Evolutionary conservation across 2,329 filamentous ascomycete species (phyloP), one percentile per base, ranked within the genome.

Genomic region (Pochonia chlamydosporia): DNA sequence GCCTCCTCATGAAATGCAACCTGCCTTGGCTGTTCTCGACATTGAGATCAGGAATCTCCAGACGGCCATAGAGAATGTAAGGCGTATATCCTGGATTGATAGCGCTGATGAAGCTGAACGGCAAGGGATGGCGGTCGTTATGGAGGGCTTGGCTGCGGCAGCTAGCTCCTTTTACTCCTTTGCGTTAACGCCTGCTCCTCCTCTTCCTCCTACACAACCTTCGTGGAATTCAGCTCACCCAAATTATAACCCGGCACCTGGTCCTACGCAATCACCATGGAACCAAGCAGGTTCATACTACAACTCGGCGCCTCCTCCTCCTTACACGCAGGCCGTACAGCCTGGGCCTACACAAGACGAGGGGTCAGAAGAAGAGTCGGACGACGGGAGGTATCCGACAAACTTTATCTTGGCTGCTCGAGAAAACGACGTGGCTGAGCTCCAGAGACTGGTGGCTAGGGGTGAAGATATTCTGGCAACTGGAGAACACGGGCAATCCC

Each of bases 391-490:
- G 10, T 18, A n/a, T 16, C 40, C 40, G 7, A 43, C 40, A 3
- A 18, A 18, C 25, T 28, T 28, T 33, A 21, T 28, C 24, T 16
- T 23, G 7, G 39, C 40, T 8, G 40, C 40, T 11, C 45, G 44
- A 10, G 33, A 18, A 9, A 33, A 40, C 14, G 45, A 47, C 30
- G 20, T 47, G 16, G 40, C 30, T 11, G 30, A 28, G 14, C 25
- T 47, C 14, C 36, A 40, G 23, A 47, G 44, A 30, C 44, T 47
- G 28, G 39, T 41, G 8, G 36, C 24, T 14, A 23, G 37, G n/a
- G 45, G 23, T 20, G 23, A 18, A 7, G 18, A 25, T 20, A 36
- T 47, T 9, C 28, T 43, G 20, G 28, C 36, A 26, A 35, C 40
- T 7, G 45, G 45, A 4, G 21, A 47, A 25, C 45, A 43, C 24